Conservation (phyloP, 257 asterid genomes). For the Vinca minor region DNA sequence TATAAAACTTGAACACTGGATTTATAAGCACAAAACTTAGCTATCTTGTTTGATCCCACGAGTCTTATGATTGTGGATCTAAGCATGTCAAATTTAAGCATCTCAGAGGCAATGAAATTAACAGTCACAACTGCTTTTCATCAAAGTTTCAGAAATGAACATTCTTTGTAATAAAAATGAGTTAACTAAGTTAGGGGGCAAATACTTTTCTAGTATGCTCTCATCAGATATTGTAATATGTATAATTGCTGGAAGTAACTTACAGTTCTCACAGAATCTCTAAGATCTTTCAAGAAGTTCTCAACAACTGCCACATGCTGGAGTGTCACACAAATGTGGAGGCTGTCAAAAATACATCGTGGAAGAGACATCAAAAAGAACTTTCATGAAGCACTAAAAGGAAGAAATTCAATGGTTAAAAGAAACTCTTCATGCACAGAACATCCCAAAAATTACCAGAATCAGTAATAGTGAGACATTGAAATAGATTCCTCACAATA, state of each 20-base stretch:
- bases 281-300: conserved; percentile 68
- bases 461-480: neutral
- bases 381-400: neutral
- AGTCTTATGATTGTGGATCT: neutral
- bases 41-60: neutral
- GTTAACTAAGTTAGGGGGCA: neutral
- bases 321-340: conserved; percentile 94
- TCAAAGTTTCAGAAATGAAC: neutral
- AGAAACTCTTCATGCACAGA: neutral
- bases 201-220: neutral
- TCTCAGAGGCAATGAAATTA: neutral
- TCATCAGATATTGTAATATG: neutral
- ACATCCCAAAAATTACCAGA: neutral
- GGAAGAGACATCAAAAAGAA: conserved; percentile 10
- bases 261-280: conserved; percentile 63
- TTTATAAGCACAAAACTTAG: neutral
- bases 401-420: neutral
- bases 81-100: neutral
- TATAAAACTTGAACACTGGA: neutral
- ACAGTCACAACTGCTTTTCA: neutral
- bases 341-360: conserved; percentile 37
- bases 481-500: neutral
- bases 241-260: conserved; percentile 19
- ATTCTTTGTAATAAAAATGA: neutral
- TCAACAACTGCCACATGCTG: conserved; percentile 68